These are phyloP conservation scores for Neoascochyta sp. DNA, from an alignment of 2,329 filamentous ascomycete genomes.

Conservation along the genomic window DNA sequence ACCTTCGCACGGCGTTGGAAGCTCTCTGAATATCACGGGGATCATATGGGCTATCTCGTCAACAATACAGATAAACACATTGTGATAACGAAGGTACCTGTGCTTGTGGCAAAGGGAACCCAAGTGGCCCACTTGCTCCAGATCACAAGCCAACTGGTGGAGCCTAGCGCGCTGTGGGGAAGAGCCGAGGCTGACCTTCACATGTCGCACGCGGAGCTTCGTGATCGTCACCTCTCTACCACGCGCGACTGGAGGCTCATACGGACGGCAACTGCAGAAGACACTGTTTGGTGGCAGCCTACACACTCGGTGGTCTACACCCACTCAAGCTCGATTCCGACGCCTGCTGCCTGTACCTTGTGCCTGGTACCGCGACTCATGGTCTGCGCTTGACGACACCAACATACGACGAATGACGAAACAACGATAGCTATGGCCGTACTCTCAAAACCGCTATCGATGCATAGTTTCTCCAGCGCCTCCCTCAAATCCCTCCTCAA, in stretches of 20 bases:
- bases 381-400: too few relatives aligned
- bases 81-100: too few relatives aligned
- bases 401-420: constrained; percentile 14
- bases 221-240: constrained; percentile 8
- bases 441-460: constrained; percentile 39
- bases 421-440: constrained; percentile 37
- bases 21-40: too few relatives aligned
- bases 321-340: not conserved
- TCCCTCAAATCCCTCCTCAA: constrained; percentile 37
- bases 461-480: constrained; percentile 27
- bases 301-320: constrained; percentile 1
- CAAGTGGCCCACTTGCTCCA: too few relatives aligned
- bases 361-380: too few relatives aligned
- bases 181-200: constrained; percentile 21
- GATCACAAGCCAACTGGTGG: constrained; percentile 4
- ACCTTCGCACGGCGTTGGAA: too few relatives aligned
- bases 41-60: too few relatives aligned
- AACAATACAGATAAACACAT: too few relatives aligned
- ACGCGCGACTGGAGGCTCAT: constrained; percentile 8
- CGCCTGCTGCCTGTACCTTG: not conserved
- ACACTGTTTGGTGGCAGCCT: too few relatives aligned
- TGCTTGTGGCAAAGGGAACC: too few relatives aligned
- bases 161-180: constrained; percentile 14
- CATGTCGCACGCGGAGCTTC: constrained; percentile 15
- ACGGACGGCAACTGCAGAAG: constrained; percentile 6